Evolutionary conservation across 768 basidiomycete species (phyloP), one percentile per base, ranked within the genome.

Genomic region (Podaxis rugospora): DNA sequence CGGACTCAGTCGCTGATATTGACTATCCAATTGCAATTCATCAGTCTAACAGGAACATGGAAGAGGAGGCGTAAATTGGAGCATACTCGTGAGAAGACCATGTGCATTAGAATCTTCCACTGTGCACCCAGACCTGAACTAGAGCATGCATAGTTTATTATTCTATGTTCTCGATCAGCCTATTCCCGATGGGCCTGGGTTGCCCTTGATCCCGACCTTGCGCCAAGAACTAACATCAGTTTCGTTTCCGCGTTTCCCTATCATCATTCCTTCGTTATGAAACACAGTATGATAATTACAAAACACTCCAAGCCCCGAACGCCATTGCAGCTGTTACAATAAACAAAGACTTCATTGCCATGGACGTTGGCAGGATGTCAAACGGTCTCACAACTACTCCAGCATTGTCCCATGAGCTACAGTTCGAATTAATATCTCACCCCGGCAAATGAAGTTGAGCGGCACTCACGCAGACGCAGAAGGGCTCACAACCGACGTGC

Each of bases 21-120:
- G 58, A 52, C 58, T 56, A 63, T 56, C 57, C 14, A 6, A 57
- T 9, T n/a, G 28, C 23, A 10, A 49, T 21, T 18, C 16, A 50
- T 32, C 39, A 90, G 89, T 74, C 74, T 56, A 88, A 90, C 78
- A 89, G 85, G 79, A 81, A 90, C 67, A 73, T 90, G 79, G 69
- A 74, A 57, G 71, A 68, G 57, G 65, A 54, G 36, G 54, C 44
- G 23, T 55, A 52, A 49, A 54, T 23, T 51, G 6, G 35, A n/a
- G 16, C 46, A 44, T 37, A 32, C 44, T 47, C 32, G 53, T 18
- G 50, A 23, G n/a, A 9, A 35, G 37, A 18, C 37, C 35, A 27
- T 51, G 39, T 57, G 23, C 37, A 53, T 27, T 58, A 63, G 52
- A 58, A 27, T 62, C 37, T 55, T 61, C 59, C 62, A 42, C 16